Evolutionary conservation across 768 basidiomycete genomes (phyloP).

Genomic region (Boletus edulis): DNA sequence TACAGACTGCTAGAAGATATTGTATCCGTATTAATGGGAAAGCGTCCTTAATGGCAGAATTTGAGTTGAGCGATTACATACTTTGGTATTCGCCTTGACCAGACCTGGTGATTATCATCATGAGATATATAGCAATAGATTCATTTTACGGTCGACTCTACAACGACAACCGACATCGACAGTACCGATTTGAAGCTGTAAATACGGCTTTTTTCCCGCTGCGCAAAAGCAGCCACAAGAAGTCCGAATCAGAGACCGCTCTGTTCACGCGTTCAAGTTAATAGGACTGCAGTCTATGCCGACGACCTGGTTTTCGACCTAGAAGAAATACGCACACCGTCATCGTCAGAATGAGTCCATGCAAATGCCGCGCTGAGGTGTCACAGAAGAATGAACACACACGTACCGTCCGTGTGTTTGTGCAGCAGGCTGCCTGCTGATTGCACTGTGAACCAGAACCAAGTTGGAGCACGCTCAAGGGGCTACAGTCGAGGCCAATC

Average conservation of each 20-base stretch:
- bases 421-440: conserved; percentile 9
- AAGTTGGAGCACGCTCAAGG: background rate
- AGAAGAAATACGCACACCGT: background rate
- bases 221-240: background rate
- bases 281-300: conserved; percentile 7
- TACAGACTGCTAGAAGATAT: conserved; percentile 9
- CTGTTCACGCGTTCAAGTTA: background rate
- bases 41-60: background rate
- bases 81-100: background rate
- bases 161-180: background rate
- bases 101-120: background rate
- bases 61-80: background rate
- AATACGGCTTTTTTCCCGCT: background rate
- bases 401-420: background rate
- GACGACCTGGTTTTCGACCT: background rate
- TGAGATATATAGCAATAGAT: background rate
- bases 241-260: background rate
- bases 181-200: background rate
- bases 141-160: background rate
- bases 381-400: background rate
- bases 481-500: background rate
- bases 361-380: background rate
- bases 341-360: background rate
- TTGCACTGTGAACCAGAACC: background rate
- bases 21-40: conserved; percentile 11